Evolutionary conservation across 257 asterid species (phyloP).

Genomic region (Voacanga thouarsii): DNA sequence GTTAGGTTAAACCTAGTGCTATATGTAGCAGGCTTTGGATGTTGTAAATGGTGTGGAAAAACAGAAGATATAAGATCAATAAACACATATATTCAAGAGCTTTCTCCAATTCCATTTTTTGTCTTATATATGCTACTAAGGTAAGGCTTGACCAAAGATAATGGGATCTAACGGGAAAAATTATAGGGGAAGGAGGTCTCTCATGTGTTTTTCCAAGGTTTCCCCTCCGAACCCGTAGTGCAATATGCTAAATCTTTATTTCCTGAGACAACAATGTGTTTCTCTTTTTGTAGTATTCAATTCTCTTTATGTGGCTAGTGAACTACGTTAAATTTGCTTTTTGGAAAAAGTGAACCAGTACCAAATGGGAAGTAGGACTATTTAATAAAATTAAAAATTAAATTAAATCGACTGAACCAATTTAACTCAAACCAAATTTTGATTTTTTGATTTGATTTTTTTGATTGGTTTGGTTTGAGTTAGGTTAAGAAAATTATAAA

Average conservation of each 20-base stretch:
- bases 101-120: no score
- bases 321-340: not conserved
- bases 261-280: not conserved
- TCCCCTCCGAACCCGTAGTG: not conserved
- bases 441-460: no score
- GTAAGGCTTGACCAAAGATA: not conserved
- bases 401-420: no score
- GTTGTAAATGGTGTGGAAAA: no score
- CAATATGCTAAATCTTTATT: conserved; percentile 2
- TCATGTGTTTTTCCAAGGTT: not conserved
- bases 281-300: not conserved
- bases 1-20: no score
- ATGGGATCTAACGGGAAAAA: not conserved
- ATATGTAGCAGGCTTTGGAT: no score
- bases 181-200: not conserved
- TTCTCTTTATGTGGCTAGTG: not conserved
- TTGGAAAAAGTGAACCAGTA: not conserved
- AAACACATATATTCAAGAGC: no score
- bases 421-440: conserved; percentile 61
- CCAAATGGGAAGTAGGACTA: not conserved
- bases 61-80: no score
- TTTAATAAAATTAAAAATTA: no score
- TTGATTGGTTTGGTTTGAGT: no score
- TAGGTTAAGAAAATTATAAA: no score
- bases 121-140: not conserved